Conservation (phyloP, 2,329 filamentous ascomycete genomes). For the Talaromyces sp. region DNA sequence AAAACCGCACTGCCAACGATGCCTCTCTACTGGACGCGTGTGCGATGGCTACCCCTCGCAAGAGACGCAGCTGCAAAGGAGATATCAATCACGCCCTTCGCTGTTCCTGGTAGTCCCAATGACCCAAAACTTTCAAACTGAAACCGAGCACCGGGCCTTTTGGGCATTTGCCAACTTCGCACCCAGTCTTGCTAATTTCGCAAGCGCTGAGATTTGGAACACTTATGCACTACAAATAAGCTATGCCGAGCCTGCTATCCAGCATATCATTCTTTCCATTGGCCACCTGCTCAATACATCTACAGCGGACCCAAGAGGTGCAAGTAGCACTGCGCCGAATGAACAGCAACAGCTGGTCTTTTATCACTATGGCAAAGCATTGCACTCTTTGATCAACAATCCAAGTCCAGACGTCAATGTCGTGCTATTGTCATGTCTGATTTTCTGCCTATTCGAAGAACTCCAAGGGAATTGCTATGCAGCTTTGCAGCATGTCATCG, state of each 20-base stretch:
- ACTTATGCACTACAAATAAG: constrained; percentile 6
- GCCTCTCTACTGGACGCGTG: constrained; percentile 3
- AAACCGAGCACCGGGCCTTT: constrained; percentile 3
- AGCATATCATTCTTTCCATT: constrained; percentile 2
- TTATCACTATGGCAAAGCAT: constrained; percentile 5
- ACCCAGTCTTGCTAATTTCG: not conserved
- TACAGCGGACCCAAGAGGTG: not conserved
- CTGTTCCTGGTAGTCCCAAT: constrained; percentile 5
- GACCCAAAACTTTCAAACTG: not conserved
- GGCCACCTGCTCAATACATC: constrained; percentile 2
- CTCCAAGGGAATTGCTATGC: constrained; percentile 7
- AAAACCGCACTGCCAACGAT: constrained; percentile 7
- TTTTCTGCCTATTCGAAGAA: constrained; percentile 7
- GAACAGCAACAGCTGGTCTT: not conserved
- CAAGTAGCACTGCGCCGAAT: not conserved
- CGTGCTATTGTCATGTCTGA: constrained; percentile 2
- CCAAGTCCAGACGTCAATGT: constrained; percentile 2
- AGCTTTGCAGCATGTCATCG: constrained; percentile 4
- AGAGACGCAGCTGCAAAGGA: not conserved
- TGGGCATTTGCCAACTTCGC: not conserved
- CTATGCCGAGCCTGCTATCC: constrained; percentile 6
- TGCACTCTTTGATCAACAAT: not conserved
- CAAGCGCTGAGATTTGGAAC: constrained; percentile 4
- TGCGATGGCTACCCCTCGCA: constrained; percentile 8
- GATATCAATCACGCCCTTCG: not conserved